These are phyloP conservation scores for Tephrocybe sp. DNA, from an alignment of 768 basidiomycete genomes.

Conservation along the genomic window DNA sequence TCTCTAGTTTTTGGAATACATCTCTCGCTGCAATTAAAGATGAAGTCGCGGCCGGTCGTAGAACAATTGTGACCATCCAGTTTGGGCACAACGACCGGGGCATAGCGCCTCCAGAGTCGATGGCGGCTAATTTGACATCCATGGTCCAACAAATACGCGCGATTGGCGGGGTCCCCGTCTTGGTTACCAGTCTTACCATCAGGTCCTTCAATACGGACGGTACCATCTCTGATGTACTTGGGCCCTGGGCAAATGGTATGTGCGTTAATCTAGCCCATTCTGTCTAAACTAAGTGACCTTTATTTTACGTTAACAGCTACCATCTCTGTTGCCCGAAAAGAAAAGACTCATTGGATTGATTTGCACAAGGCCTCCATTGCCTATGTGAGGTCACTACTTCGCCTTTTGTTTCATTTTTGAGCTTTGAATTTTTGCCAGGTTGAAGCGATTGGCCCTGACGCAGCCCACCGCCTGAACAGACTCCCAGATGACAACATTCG, in stretches of 20 bases:
- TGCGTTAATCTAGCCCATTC: too few relatives aligned
- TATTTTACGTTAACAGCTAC: slow-evolving; percentile 31
- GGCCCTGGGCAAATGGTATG: slow-evolving; percentile 36
- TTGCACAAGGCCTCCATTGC: slow-evolving; percentile 37
- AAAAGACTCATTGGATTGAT: slow-evolving; percentile 36
- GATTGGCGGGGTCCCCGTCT: slow-evolving; percentile 36
- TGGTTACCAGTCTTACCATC: slow-evolving; percentile 39
- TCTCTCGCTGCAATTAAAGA: slow-evolving; percentile 31
- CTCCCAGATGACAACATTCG: slow-evolving; percentile 37
- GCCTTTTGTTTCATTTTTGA: too few relatives aligned
- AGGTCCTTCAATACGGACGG: slow-evolving; percentile 35
- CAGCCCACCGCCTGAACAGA: slow-evolving; percentile 37
- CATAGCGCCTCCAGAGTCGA: slow-evolving; percentile 40
- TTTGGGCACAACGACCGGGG: slow-evolving; percentile 43
- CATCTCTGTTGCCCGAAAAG: slow-evolving; percentile 32
- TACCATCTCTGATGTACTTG: slow-evolving; percentile 33
- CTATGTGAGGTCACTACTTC: slow-evolving; percentile 22
- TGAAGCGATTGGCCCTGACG: slow-evolving; percentile 38
- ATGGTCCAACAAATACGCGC: slow-evolving; percentile 39
- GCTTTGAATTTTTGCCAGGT: slow-evolving; percentile 21
- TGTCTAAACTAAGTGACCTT: too few relatives aligned
- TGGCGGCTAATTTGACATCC: slow-evolving; percentile 39
- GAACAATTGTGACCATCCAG: slow-evolving; percentile 37
- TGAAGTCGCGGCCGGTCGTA: slow-evolving; percentile 33
- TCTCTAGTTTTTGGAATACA: slow-evolving; percentile 31